Evolutionary conservation across 2,329 filamentous ascomycete species (phyloP).

Genomic region (Xylaria sp.): DNA sequence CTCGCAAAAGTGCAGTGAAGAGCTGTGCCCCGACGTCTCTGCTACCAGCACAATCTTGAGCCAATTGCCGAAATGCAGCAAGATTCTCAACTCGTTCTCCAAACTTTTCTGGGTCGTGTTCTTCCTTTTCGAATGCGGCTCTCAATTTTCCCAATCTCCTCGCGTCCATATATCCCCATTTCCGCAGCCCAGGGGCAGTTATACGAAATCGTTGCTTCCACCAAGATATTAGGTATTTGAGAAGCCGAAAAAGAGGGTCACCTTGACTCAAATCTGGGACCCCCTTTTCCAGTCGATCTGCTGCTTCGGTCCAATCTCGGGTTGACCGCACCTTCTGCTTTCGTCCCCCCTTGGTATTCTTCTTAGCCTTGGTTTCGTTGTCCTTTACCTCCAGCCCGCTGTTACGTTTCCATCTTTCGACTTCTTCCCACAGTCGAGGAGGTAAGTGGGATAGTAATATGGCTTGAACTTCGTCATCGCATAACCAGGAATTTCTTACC

Average conservation of each 20-base stretch:
- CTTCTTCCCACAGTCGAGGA: constrained; percentile 69
- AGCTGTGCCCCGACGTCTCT: constrained; percentile 87
- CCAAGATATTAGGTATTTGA: constrained; percentile 79
- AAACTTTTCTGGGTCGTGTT: constrained; percentile 66
- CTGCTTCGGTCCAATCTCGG: constrained; percentile 74
- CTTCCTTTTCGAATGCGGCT: constrained; percentile 69
- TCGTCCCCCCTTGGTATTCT: constrained; percentile 44
- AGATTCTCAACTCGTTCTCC: constrained; percentile 77
- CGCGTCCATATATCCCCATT: constrained; percentile 85
- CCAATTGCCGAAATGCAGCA: constrained; percentile 70
- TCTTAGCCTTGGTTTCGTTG: constrained; percentile 45
- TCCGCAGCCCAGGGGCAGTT: constrained; percentile 80
- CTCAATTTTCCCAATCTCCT: constrained; percentile 75
- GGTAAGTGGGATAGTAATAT: constrained; percentile 77
- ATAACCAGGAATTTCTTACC: constrained; percentile 81
- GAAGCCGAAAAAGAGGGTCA: constrained; percentile 78
- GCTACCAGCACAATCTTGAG: constrained; percentile 76
- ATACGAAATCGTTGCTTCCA: constrained; percentile 87
- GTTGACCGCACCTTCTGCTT: constrained; percentile 43
- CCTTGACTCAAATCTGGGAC: constrained; percentile 79
- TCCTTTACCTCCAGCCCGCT: constrained; percentile 63
- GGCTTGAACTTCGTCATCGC: constrained; percentile 76
- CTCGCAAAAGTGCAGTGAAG: constrained; percentile 84
- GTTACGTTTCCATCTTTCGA: constrained; percentile 74
- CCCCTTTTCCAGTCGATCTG: constrained; percentile 71